Conservation (phyloP, 2,329 filamentous ascomycete species). For the Scopulariopsis brevicaulis region DNA sequence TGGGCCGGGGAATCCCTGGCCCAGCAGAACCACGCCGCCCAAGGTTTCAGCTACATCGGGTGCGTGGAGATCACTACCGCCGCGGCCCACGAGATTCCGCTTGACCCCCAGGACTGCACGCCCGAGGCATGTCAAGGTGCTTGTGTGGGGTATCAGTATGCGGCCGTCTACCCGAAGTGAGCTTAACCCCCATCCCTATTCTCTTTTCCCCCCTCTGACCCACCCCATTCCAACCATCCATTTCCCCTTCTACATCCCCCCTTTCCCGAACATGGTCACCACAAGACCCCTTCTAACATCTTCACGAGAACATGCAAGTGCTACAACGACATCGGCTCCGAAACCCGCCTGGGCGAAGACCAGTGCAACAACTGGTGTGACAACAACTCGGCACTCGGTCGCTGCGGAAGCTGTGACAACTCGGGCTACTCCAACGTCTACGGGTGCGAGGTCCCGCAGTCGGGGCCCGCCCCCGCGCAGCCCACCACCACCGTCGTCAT, state of each 20-base stretch:
- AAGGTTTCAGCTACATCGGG: slow-evolving; percentile 7
- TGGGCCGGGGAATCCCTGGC: slow-evolving; percentile 2
- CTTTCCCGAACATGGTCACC: not conserved
- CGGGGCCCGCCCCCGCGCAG: not conserved
- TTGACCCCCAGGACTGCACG: slow-evolving; percentile 6
- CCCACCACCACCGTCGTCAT: not conserved
- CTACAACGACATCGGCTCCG: not conserved
- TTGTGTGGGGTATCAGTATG: slow-evolving; percentile 7
- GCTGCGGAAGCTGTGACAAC: not conserved
- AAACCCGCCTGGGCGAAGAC: not conserved
- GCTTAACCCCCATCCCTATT: not conserved
- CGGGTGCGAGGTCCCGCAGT: not conserved
- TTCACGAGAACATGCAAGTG: not conserved
- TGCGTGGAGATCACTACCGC: slow-evolving; percentile 5
- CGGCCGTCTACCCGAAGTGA: slow-evolving; percentile 8
- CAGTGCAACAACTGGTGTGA: not conserved
- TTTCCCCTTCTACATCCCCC: not conserved
- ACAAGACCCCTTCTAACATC: not conserved
- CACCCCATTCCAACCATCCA: no score
- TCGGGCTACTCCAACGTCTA: not conserved
- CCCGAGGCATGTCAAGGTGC: slow-evolving; percentile 8
- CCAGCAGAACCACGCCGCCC: slow-evolving; percentile 6
- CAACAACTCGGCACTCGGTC: not conserved
- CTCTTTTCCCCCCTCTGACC: not conserved
- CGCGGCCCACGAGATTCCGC: not conserved